phyloP scores from a whole-genome alignment of 2,329 filamentous ascomycete species.

The Colletotrichum sp. region DNA sequence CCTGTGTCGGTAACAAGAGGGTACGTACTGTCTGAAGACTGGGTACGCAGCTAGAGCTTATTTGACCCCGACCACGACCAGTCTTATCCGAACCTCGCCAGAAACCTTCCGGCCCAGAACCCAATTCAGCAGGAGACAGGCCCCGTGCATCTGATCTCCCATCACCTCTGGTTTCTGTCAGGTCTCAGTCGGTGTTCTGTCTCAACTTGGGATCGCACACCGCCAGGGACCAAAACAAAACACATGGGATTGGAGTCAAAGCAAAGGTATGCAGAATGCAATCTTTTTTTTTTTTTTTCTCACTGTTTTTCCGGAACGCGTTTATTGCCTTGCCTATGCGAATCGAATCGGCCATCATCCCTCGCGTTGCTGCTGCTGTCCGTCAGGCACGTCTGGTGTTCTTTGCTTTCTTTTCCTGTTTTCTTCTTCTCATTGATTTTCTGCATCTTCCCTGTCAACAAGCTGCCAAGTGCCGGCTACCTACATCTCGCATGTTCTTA shows the following conservation, averaged over 20 bases:
- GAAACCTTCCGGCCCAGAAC: background rate
- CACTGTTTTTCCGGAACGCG: background rate
- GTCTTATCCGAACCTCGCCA: background rate
- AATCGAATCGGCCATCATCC: background rate
- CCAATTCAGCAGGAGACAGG: background rate
- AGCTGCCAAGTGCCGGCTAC: conserved; percentile 21
- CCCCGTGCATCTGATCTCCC: background rate
- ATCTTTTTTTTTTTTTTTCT: background rate
- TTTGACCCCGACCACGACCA: background rate
- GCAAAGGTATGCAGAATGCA: background rate
- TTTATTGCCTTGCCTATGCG: background rate
- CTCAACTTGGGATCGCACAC: background rate
- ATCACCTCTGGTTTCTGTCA: background rate
- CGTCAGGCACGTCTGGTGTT: background rate
- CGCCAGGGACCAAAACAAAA: background rate
- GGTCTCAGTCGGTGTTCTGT: conserved; percentile 5
- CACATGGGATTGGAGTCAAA: background rate
- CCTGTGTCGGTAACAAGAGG: background rate
- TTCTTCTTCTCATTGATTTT: background rate
- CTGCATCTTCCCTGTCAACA: conserved; percentile 3
- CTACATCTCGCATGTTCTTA: background rate
- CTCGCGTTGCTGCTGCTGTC: background rate
- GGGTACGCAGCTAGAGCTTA: background rate
- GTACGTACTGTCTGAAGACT: background rate
- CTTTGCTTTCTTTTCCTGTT: background rate